Base-by-base conservation (phyloP, 306 rosid species). In the Astragalus membranaceus region DNA sequence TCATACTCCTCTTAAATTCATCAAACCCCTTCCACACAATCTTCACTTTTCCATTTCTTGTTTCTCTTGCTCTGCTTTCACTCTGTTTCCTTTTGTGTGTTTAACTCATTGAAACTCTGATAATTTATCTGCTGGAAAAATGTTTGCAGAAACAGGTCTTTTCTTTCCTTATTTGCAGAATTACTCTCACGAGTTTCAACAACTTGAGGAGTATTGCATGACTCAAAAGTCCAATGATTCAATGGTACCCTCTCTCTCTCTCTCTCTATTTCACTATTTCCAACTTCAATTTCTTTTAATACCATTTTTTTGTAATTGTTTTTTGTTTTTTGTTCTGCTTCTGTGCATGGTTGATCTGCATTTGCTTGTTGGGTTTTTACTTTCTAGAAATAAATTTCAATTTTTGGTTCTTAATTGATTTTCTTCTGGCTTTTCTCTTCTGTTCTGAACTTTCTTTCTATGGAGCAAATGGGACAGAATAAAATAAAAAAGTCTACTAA, bases 111-210 rank as follows among this genome's bases (percentile, higher is more conserved):
- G 15, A 64, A 75, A 66, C 59, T 65, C 41, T 39, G 39, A 44
- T 54, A 39, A 70, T 60, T 42, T 52, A 46, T 71, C 10, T 49
- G 13, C 12, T 54, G 49, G 2, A 69, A 83, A 88, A 86, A 92
- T 92, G 98, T 92, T 81, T 82, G 92, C 98, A 29, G 95, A 88
- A 41, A 79, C 91, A 13, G 91, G 82, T 57, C 82, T 88, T 75
- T 48, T 88, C 83, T 79, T 88, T 77, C 91, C 98, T 12, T 89
- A 72, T 49, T 83, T 88, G 57, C 98, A 82, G 73, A 82, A 80
- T 66, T 83, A 75, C 78, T 85, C 89, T 74, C 91, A 73, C 15
- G 98, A 87, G 30, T 80, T 85, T 80, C 98, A 88, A 39, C 91
- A 84, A 41, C 87, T 85, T 55, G 96, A 86, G 54, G 96, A 92